phyloP scores from a whole-genome alignment of 1,284 basidiomycete genomes.

The Kalmanozyma brasiliensis region DNA sequence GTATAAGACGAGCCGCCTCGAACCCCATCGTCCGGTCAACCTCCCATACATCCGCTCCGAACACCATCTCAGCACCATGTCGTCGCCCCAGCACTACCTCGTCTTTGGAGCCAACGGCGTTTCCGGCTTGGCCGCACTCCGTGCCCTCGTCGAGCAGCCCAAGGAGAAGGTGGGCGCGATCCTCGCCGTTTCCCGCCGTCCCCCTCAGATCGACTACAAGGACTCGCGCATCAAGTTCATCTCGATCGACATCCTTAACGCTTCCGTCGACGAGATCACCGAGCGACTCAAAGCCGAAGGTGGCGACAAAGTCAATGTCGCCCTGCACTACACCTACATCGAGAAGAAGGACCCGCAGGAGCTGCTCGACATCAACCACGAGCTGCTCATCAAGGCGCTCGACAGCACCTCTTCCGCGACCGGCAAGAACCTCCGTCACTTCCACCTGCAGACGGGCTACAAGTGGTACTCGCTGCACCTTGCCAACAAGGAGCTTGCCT shows the following conservation, averaged over 20 bases:
- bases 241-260: slow-evolving; percentile 45
- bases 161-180: slow-evolving; percentile 14
- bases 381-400: slow-evolving; percentile 40
- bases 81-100: slow-evolving; percentile 31
- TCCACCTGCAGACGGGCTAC: slow-evolving; percentile 50
- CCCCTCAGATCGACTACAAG: slow-evolving; percentile 36
- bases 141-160: slow-evolving; percentile 41
- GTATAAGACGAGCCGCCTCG: no score
- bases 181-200: slow-evolving; percentile 36
- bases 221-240: slow-evolving; percentile 42
- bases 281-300: slow-evolving; percentile 29
- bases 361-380: slow-evolving; percentile 36
- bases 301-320: slow-evolving; percentile 30
- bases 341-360: slow-evolving; percentile 45
- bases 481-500: slow-evolving; percentile 39
- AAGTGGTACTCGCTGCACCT: slow-evolving; percentile 50
- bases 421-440: slow-evolving; percentile 31
- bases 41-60: neutral
- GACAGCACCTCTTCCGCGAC: slow-evolving; percentile 35
- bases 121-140: slow-evolving; percentile 35
- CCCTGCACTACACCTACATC: slow-evolving; percentile 49
- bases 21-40: no score
- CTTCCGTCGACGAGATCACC: slow-evolving; percentile 25
- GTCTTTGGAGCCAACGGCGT: slow-evolving; percentile 48
- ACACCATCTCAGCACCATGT: slow-evolving; percentile 4